Percentiles rank a stretch among this genome's conserved stretches.
These are phyloP conservation scores for Taxillus chinensis DNA, from an alignment of 164 flowering plant genomes.

Conservation along the genomic window DNA sequence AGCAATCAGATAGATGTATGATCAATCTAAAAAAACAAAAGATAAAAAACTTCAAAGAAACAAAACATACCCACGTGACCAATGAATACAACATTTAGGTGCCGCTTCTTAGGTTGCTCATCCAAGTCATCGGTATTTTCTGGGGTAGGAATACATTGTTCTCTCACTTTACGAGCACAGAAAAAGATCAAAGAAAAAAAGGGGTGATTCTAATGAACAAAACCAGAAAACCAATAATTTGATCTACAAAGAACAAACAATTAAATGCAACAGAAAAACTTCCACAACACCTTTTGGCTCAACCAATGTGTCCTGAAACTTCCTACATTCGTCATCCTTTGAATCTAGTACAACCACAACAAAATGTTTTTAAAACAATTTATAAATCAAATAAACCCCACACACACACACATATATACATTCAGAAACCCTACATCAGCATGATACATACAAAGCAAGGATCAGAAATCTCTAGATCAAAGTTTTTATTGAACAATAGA, in stretches of 20 bases:
- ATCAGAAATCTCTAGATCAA: too few relatives aligned
- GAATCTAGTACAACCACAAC: conserved; percentile 11
- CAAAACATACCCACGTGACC: conserved; percentile 84
- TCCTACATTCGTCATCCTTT: conserved; percentile 16
- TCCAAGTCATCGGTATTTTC: conserved; percentile 28
- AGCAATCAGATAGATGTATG: too few relatives aligned
- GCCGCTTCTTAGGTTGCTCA: conserved; percentile 48
- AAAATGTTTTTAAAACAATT: neutral
- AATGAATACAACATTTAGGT: conserved; percentile 87
- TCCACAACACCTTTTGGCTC: conserved; percentile 26
- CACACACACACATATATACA: neutral
- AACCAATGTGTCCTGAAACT: conserved; percentile 14
- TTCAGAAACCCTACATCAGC: neutral
- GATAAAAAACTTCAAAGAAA: too few relatives aligned
- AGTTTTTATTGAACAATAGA: too few relatives aligned
- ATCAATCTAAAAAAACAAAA: too few relatives aligned
- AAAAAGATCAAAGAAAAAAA: neutral
- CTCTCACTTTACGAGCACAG: conserved; percentile 20
- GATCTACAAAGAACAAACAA: too few relatives aligned
- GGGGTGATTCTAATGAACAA: neutral
- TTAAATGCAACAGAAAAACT: neutral
- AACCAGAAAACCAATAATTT: neutral
- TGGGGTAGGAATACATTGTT: conserved; percentile 26
- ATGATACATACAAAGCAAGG: too few relatives aligned
- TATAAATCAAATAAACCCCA: too few relatives aligned